Conservation (phyloP, 1,284 basidiomycete species). For the Apiotrichum montevideense region DNA sequence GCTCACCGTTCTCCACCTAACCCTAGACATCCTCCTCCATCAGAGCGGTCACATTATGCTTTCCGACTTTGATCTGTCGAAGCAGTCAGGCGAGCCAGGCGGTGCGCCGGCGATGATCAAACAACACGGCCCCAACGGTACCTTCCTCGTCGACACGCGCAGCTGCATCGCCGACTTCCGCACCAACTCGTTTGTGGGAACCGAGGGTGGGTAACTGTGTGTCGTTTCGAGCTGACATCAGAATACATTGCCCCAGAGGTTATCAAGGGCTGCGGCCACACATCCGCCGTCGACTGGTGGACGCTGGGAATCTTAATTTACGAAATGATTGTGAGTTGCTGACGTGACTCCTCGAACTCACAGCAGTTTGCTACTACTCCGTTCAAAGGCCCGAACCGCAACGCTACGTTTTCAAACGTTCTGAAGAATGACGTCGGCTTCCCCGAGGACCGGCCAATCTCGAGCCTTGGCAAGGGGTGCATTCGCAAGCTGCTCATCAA, state of each 20-base stretch:
- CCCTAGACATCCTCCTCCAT: constrained; percentile 89
- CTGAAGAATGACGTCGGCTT: constrained; percentile 80
- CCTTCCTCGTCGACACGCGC: constrained; percentile 79
- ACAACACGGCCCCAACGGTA: constrained; percentile 81
- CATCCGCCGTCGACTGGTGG: constrained; percentile 99
- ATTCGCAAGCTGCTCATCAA: constrained; percentile 87
- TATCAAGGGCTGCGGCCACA: constrained; percentile 95
- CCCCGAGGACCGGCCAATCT: constrained; percentile 76
- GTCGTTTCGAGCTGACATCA: constrained; percentile 35
- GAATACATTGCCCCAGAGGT: constrained; percentile 99
- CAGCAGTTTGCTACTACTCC: constrained; percentile 92
- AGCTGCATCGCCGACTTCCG: constrained; percentile 96
- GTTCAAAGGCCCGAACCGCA: constrained; percentile 93
- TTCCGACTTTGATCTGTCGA: constrained; percentile 98
- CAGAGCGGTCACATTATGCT: constrained; percentile 99
- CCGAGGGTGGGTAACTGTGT: constrained; percentile 58
- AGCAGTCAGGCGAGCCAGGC: constrained; percentile 80
- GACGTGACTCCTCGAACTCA: constrained; percentile 9
- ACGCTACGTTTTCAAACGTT: constrained; percentile 95
- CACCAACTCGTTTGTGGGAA: constrained; percentile 98
- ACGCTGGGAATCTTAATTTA: constrained; percentile 97
- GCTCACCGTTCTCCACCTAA: background rate
- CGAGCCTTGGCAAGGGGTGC: constrained; percentile 79
- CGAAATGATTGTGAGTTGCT: constrained; percentile 92
- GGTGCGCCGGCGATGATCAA: constrained; percentile 86